phyloP scores from a whole-genome alignment of 306 rosid genomes.

The Fragaria ananassa region DNA sequence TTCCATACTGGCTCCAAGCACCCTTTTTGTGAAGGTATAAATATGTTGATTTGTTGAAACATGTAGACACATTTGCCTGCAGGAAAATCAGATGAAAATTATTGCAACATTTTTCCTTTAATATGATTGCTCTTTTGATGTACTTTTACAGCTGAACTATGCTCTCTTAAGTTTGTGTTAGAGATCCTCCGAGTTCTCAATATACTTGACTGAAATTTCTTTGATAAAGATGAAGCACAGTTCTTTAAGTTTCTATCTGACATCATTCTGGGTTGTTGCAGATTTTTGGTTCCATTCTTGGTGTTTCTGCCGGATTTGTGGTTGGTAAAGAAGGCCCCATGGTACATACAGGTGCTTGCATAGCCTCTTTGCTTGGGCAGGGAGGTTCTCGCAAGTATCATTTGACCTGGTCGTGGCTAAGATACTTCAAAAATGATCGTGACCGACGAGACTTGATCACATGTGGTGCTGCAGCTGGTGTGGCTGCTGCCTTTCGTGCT shows the following conservation, averaged over 20 bases:
- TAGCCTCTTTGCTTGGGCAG: slow-evolving; percentile 78
- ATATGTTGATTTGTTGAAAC: not conserved
- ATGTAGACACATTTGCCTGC: not conserved
- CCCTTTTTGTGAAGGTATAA: slow-evolving; percentile 78
- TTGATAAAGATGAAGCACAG: not conserved
- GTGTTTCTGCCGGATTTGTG: slow-evolving; percentile 79
- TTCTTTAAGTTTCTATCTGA: not conserved
- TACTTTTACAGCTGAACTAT: not conserved
- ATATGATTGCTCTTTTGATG: not conserved
- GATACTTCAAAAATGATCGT: slow-evolving; percentile 72
- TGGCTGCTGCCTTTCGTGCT: slow-evolving; percentile 90
- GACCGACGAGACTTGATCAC: slow-evolving; percentile 86
- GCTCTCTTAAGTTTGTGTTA: not conserved
- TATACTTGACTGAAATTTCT: not conserved
- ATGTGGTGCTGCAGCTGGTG: slow-evolving; percentile 96
- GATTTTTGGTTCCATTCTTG: slow-evolving; percentile 81
- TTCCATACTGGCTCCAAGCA: slow-evolving; percentile 75
- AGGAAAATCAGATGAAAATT: not conserved
- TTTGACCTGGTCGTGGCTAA: slow-evolving; percentile 76
- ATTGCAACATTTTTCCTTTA: not conserved
- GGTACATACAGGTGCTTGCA: slow-evolving; percentile 94
- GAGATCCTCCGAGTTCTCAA: not conserved
- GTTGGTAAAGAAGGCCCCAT: slow-evolving; percentile 97
- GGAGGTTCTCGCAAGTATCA: slow-evolving; percentile 73
- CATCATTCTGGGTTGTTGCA: slow-evolving; percentile 32